These are phyloP conservation scores for Cystobasidium pallidum DNA, from an alignment of 1,284 basidiomycete species.

Conservation along the genomic window DNA sequence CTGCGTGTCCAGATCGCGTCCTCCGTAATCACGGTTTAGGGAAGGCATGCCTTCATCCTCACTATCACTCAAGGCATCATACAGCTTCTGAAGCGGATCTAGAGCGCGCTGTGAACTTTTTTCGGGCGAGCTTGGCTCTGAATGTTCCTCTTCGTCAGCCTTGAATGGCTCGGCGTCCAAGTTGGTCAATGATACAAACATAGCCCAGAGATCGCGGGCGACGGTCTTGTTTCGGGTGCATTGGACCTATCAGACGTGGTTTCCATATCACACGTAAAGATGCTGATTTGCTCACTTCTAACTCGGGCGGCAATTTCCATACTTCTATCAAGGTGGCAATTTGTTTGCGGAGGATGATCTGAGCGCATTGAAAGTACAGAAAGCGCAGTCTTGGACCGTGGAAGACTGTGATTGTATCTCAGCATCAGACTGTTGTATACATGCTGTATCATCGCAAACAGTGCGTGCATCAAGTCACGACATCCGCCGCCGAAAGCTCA, in stretches of 20 bases:
- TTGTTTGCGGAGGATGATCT: slow-evolving; percentile 43
- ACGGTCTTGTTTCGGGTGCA: no score
- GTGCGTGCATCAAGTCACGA: neutral
- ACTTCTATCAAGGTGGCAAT: slow-evolving; percentile 26
- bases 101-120: neutral
- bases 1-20: neutral
- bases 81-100: slow-evolving; percentile 27
- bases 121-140: slow-evolving; percentile 6
- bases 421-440: no score
- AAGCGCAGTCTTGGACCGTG: slow-evolving; percentile 37
- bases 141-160: slow-evolving; percentile 16
- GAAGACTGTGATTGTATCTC: slow-evolving; percentile 23
- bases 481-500: slow-evolving; percentile 6
- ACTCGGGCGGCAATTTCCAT: slow-evolving; percentile 40
- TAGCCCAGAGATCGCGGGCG: slow-evolving; percentile 44
- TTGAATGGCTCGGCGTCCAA: slow-evolving; percentile 37
- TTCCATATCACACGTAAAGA: no score
- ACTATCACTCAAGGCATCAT: slow-evolving; percentile 26
- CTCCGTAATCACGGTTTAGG: neutral
- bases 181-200: slow-evolving; percentile 31
- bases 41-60: slow-evolving; percentile 32
- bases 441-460: neutral
- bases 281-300: slow-evolving; percentile 30
- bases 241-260: no score
- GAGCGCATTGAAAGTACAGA: slow-evolving; percentile 40